A percentile compares a stretch with the other conserved stretches of the same genome.
Evolutionary conservation across 1,139 yeast genomes (phyloP).

Genomic region (Ogataea hybrid): DNA sequence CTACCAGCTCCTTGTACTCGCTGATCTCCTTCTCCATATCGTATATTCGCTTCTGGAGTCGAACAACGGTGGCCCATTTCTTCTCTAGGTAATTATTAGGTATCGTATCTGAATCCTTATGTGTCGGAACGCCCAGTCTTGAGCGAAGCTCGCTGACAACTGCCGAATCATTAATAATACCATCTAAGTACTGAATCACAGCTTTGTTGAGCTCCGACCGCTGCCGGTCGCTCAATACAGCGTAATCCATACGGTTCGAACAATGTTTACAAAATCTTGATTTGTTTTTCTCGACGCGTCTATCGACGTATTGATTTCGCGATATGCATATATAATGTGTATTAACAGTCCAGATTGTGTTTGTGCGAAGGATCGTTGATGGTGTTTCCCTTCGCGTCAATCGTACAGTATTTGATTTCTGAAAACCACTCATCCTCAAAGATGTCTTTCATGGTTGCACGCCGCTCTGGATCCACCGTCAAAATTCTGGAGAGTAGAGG

Average conservation of each 20-base stretch:
- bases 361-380: too few species aligned
- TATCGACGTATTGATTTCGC: too few species aligned
- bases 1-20: constrained; percentile 23
- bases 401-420: too few species aligned
- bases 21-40: constrained; percentile 43
- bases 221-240: constrained; percentile 49
- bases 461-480: too few species aligned
- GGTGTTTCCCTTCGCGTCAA: too few species aligned
- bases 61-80: constrained; percentile 85
- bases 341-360: too few species aligned
- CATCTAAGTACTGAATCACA: constrained; percentile 51
- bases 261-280: constrained; percentile 1
- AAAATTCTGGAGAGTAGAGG: too few species aligned
- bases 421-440: too few species aligned
- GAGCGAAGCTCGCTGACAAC: constrained; percentile 3
- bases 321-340: too few species aligned
- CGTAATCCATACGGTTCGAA: constrained; percentile 1
- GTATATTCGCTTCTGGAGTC: constrained; percentile 73
- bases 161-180: constrained; percentile 27
- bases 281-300: too few species aligned
- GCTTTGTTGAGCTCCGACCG: constrained; percentile 54
- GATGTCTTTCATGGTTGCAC: too few species aligned
- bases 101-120: constrained; percentile 25
- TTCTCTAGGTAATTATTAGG: constrained; percentile 57
- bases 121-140: constrained; percentile 4